Percentiles rank a stretch among this genome's conserved stretches.
Conservation (phyloP, 192 early-diverging fungal species). For the Rhizophagus prolifer region DNA sequence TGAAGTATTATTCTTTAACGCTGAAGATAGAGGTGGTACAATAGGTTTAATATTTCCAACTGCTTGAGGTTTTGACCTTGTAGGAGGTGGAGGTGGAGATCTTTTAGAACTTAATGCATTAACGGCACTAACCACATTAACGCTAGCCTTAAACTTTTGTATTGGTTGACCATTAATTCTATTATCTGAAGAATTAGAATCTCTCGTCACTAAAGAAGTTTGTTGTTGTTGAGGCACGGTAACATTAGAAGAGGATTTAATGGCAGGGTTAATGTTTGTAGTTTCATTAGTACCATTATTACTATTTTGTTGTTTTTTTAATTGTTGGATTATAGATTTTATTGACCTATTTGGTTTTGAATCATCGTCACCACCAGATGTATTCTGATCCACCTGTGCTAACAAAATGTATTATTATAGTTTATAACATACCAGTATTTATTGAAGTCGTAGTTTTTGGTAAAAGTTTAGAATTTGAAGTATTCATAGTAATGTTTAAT, state of each 20-base stretch:
- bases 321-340: conserved; percentile 10
- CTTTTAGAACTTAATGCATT: background rate
- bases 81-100: background rate
- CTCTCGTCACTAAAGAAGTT: background rate
- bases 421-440: background rate
- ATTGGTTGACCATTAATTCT: background rate
- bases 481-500: background rate
- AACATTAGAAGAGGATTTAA: background rate
- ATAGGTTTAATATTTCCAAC: background rate
- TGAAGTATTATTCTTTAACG: background rate
- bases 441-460: background rate
- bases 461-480: background rate
- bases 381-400: conserved; percentile 17
- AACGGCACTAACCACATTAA: background rate
- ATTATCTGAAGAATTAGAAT: background rate
- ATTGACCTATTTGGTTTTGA: background rate
- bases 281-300: background rate
- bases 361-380: too few relatives aligned
- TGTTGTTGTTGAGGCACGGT: background rate
- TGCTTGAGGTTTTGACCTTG: background rate
- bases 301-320: background rate
- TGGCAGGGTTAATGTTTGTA: background rate
- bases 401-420: background rate
- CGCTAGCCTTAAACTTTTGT: background rate
- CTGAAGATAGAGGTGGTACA: background rate